These are phyloP conservation scores for Clitocybe nebularis DNA, from an alignment of 1,284 basidiomycete species.

Conservation along the genomic window DNA sequence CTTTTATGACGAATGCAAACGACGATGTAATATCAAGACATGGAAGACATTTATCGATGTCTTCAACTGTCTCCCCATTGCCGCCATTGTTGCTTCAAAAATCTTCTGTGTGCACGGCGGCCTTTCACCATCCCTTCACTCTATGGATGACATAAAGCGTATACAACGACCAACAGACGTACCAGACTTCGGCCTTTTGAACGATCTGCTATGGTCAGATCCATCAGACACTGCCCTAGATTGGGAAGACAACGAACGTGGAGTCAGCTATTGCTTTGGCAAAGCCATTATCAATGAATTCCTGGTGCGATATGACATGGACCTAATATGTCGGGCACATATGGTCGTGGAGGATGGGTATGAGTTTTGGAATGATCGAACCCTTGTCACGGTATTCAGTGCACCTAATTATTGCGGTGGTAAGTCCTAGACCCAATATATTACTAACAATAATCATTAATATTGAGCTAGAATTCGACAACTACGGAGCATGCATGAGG, in stretches of 20 bases:
- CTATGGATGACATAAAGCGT: constrained; percentile 99
- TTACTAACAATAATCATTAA: constrained; percentile 8
- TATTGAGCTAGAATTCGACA: constrained; percentile 78
- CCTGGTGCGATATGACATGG: constrained; percentile 92
- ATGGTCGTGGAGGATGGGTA: constrained; percentile 99
- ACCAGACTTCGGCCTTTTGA: constrained; percentile 97
- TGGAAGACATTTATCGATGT: constrained; percentile 99
- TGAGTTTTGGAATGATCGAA: constrained; percentile 99
- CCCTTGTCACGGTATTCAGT: constrained; percentile 97
- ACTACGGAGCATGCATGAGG: constrained; percentile 96
- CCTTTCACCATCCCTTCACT: constrained; percentile 93
- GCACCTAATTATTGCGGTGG: constrained; percentile 98
- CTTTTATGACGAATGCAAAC: constrained; percentile 99
- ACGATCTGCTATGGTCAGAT: constrained; percentile 98
- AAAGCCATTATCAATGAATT: constrained; percentile 98
- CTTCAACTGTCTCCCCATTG: constrained; percentile 98
- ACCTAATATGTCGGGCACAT: constrained; percentile 98
- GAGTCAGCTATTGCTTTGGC: constrained; percentile 99
- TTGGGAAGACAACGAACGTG: constrained; percentile 99
- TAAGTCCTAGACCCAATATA: constrained; percentile 38
- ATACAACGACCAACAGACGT: constrained; percentile 99
- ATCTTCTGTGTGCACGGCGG: constrained; percentile 99
- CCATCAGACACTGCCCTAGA: constrained; percentile 96
- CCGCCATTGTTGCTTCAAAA: constrained; percentile 97
- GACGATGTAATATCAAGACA: constrained; percentile 98